Conservation (phyloP, 768 basidiomycete species). For the Pleurotus giganteus region DNA sequence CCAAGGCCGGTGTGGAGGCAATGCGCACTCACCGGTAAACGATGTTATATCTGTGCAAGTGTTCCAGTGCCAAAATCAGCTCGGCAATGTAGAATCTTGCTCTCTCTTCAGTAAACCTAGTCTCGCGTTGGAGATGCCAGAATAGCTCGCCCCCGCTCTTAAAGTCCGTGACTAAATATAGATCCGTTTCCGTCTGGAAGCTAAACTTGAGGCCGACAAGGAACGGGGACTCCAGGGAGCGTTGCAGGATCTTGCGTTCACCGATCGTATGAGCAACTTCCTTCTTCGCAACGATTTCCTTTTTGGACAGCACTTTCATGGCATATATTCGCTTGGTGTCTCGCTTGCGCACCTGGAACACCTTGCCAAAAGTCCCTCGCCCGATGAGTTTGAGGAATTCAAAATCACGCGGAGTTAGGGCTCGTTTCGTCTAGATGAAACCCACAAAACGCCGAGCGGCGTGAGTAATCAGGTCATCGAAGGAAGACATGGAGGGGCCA, state of each 20-base stretch:
- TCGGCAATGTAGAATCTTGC: constrained; percentile 98
- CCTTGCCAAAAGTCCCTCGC: constrained; percentile 95
- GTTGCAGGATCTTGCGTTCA: constrained; percentile 97
- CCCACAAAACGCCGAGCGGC: constrained; percentile 5
- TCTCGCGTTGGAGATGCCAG: constrained; percentile 97
- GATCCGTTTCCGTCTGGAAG: constrained; percentile 94
- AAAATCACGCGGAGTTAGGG: constrained; percentile 92
- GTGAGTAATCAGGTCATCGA: not conserved
- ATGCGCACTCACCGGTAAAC: constrained; percentile 71
- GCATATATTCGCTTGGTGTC: constrained; percentile 99
- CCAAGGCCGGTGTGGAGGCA: not conserved
- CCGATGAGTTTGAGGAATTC: constrained; percentile 99
- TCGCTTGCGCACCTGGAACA: constrained; percentile 97
- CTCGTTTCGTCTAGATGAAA: constrained; percentile 66
- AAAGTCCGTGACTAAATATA: constrained; percentile 98
- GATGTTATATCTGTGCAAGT: constrained; percentile 97
- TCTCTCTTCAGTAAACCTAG: constrained; percentile 87
- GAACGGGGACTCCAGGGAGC: constrained; percentile 92
- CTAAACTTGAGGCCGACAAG: constrained; percentile 97
- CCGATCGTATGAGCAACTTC: constrained; percentile 99
- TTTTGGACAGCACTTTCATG: constrained; percentile 98
- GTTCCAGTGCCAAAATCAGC: constrained; percentile 91
- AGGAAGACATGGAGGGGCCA: constrained; percentile 7
- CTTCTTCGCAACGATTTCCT: constrained; percentile 98
- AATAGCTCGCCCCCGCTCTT: constrained; percentile 98